Base-by-base conservation (phyloP, 2,329 filamentous ascomycete genomes). In the Fusarium miscanthi region DNA sequence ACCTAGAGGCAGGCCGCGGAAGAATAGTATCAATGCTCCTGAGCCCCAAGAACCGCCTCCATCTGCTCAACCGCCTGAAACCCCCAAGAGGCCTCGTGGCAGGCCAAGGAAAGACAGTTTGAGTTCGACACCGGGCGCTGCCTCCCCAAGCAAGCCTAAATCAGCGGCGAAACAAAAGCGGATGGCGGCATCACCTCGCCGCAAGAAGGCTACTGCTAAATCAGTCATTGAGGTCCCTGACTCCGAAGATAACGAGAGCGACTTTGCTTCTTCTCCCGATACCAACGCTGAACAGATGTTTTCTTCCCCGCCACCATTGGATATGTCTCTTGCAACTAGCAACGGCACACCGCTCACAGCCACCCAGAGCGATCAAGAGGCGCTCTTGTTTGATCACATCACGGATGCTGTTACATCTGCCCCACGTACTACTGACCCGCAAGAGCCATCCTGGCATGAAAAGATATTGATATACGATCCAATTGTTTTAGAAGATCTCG, bases 381-480 rank as follows among this genome's bases (percentile, higher is more conserved):
- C 81, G 1, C 78, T 76, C 0, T 75, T 90, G 30, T 90, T 90
- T 69, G 75, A 77, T 31, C 80, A 85, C 70, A 90, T 92, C 57
- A 88, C 87, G 1, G 82, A 83, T 42, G 89, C 89, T 2, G 82
- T 92, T 14, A 87, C 77, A 13, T 82, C 83, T 2, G 84, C 85
- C 8, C 85, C 89, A 6, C 84, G 84, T 17, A 85, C 87, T 1
- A 84, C 76, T 8, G 84, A 91, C 71, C 82, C 86, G 2, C 70
- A 72, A 11, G 79, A 86, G 5, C 90, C 89, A 19, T 94, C 89
- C 5, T 98, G 95, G 93, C 87, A 97, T 75, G 94, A 98, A 81
- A 97, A 94, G 82, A 98, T 99, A 51, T 85, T 98, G 10, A 89
- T 98, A 79, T 98, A 97, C 79, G 95, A 98, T 76, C 94, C 95